Evolutionary conservation across 2,329 filamentous ascomycete genomes (phyloP).

Genomic region (Clarireedia sp.): DNA sequence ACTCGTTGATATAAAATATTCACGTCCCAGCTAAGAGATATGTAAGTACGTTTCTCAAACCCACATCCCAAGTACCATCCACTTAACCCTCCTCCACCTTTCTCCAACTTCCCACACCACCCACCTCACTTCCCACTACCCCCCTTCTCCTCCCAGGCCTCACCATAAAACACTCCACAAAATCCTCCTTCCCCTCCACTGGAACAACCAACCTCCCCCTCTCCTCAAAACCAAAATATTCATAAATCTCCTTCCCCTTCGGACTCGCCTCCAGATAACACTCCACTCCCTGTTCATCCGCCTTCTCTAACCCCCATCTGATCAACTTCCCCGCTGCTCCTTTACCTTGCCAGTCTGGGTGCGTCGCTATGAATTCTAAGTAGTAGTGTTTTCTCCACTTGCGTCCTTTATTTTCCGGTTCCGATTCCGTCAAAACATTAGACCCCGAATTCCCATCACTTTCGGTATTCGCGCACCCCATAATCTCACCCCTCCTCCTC

Average conservation of each 20-base stretch:
- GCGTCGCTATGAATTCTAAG: slow-evolving; percentile 41
- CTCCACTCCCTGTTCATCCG: slow-evolving; percentile 36
- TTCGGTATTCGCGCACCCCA: too few species aligned
- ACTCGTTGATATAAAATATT: too few species aligned
- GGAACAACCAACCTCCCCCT: slow-evolving; percentile 35
- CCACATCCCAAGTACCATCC: too few species aligned
- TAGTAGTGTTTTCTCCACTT: slow-evolving; percentile 37
- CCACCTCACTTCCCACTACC: neutral
- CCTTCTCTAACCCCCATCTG: slow-evolving; percentile 39
- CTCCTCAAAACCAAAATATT: slow-evolving; percentile 39
- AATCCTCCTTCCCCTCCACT: slow-evolving; percentile 27
- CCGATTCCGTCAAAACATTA: too few species aligned
- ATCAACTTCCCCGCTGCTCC: slow-evolving; percentile 39
- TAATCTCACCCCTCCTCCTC: slow-evolving; percentile 31
- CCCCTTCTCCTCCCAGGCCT: neutral
- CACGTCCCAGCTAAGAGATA: too few species aligned
- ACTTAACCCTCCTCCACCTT: too few species aligned
- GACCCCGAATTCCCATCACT: too few species aligned
- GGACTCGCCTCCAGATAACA: slow-evolving; percentile 45
- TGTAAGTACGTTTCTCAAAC: too few species aligned
- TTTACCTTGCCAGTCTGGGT: slow-evolving; percentile 36
- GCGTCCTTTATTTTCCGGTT: too few species aligned
- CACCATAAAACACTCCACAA: slow-evolving; percentile 28
- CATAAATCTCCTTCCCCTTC: slow-evolving; percentile 40
- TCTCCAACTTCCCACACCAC: neutral